Conservation (phyloP, 2,329 filamentous ascomycete genomes). For the Thermomyces lanuginosus region DNA sequence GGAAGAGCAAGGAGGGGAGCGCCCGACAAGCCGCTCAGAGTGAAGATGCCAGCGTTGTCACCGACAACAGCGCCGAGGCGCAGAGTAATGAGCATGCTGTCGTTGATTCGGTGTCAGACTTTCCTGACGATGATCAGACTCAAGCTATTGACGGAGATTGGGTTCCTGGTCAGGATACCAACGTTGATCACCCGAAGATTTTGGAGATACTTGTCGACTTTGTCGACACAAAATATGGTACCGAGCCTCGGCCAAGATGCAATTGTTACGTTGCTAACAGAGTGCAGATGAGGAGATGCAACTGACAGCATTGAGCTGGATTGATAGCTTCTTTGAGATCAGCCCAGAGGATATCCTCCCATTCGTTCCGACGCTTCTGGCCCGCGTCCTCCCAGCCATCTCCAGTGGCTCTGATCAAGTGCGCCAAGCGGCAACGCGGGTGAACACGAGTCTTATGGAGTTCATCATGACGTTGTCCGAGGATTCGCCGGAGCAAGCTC, state of each 20-base stretch:
- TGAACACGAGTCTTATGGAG: conserved; percentile 82
- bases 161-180: conserved; percentile 92
- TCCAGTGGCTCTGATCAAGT: conserved; percentile 83
- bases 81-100: conserved; percentile 40
- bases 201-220: conserved; percentile 82
- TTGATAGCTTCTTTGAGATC: conserved; percentile 91
- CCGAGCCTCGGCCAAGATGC: conserved; percentile 1
- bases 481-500: conserved; percentile 34
- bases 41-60: conserved; percentile 46
- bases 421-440: conserved; percentile 68
- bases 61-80: conserved; percentile 27
- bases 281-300: conserved; percentile 70
- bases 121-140: conserved; percentile 38
- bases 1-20: conserved; percentile 50
- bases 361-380: conserved; percentile 82
- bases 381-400: conserved; percentile 84
- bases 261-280: conserved; percentile 8
- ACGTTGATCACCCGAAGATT: conserved; percentile 83
- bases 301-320: conserved; percentile 81
- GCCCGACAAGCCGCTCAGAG: conserved; percentile 53
- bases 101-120: conserved; percentile 31
- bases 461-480: conserved; percentile 86
- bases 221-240: conserved; percentile 64
- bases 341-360: conserved; percentile 91
- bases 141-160: conserved; percentile 71